Conservation (phyloP, 768 basidiomycete genomes). For the Leccinum olivaceopallidum region DNA sequence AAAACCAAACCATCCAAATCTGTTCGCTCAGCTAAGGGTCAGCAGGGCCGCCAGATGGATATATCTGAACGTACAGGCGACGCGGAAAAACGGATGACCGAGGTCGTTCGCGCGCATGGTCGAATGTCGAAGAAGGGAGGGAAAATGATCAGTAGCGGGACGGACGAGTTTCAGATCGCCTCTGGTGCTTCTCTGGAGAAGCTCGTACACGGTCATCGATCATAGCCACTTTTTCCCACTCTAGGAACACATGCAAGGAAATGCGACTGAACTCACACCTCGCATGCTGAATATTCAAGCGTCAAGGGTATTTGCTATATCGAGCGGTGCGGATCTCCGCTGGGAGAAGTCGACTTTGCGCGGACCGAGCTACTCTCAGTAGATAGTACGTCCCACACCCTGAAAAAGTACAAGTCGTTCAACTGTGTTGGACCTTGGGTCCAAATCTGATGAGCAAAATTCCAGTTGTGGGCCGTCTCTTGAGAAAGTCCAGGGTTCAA, state of each 20-base stretch:
- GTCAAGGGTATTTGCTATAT: not conserved
- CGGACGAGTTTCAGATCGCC: conserved; percentile 79
- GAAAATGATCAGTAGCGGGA: conserved; percentile 63
- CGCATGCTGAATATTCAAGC: not conserved
- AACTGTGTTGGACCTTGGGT: not conserved
- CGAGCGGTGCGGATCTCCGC: not conserved
- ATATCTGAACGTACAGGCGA: conserved; percentile 40
- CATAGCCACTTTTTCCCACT: conserved; percentile 6
- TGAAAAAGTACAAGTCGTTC: not conserved
- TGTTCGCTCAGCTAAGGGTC: conserved; percentile 19
- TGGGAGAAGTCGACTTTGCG: not conserved
- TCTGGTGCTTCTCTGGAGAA: conserved; percentile 62
- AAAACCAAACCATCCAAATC: conserved; percentile 7
- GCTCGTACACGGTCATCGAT: conserved; percentile 39
- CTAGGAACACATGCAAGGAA: not conserved
- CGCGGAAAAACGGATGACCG: conserved; percentile 83
- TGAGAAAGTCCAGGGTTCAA: not conserved
- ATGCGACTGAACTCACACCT: not conserved
- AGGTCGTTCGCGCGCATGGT: conserved; percentile 81
- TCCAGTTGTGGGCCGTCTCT: not conserved
- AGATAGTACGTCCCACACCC: not conserved
- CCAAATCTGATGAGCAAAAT: not conserved
- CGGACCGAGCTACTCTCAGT: not conserved
- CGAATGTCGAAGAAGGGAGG: conserved; percentile 80
- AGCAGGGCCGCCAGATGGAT: conserved; percentile 37